These are phyloP conservation scores for Aspergillus steynii DNA, from an alignment of 495 filamentous ascomycete species.

Conservation along the genomic window DNA sequence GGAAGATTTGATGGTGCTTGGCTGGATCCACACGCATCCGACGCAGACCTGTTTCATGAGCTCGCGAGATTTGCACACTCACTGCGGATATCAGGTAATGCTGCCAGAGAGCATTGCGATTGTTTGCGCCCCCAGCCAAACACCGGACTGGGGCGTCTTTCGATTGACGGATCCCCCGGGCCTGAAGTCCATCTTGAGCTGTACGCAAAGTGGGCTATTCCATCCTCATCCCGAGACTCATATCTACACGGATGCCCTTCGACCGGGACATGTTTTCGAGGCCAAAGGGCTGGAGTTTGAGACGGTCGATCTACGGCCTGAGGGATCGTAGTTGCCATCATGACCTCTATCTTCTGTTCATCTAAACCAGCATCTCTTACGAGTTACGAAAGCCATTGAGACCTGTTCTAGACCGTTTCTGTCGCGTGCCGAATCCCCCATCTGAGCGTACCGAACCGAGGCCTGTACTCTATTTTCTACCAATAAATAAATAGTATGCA, in stretches of 20 bases:
- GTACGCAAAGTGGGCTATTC: slow-evolving; percentile 74
- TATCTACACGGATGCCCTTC: slow-evolving; percentile 81
- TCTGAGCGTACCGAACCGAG: neutral
- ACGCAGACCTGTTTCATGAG: slow-evolving; percentile 98
- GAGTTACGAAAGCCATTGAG: slow-evolving; percentile 8
- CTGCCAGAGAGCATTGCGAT: slow-evolving; percentile 94
- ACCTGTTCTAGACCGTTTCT: slow-evolving; percentile 5
- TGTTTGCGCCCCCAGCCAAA: slow-evolving; percentile 84
- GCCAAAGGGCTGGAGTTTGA: slow-evolving; percentile 71
- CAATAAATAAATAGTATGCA: neutral
- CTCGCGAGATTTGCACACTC: slow-evolving; percentile 88
- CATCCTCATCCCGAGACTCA: slow-evolving; percentile 73
- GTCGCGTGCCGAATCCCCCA: neutral
- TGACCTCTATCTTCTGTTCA: slow-evolving; percentile 4
- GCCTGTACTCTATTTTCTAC: too few relatives aligned
- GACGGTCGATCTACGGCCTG: slow-evolving; percentile 73
- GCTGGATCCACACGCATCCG: slow-evolving; percentile 98
- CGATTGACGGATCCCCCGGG: slow-evolving; percentile 92
- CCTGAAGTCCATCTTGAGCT: slow-evolving; percentile 73
- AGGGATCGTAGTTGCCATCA: slow-evolving; percentile 19
- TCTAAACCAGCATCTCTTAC: neutral
- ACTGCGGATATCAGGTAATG: slow-evolving; percentile 90
- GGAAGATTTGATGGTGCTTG: slow-evolving; percentile 84
- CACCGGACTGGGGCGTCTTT: slow-evolving; percentile 88
- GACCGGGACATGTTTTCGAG: slow-evolving; percentile 86